A percentile compares a stretch with the other conserved stretches of the same genome.
Conservation (phyloP, 208 protist species). For the Crithidia bombi region DNA sequence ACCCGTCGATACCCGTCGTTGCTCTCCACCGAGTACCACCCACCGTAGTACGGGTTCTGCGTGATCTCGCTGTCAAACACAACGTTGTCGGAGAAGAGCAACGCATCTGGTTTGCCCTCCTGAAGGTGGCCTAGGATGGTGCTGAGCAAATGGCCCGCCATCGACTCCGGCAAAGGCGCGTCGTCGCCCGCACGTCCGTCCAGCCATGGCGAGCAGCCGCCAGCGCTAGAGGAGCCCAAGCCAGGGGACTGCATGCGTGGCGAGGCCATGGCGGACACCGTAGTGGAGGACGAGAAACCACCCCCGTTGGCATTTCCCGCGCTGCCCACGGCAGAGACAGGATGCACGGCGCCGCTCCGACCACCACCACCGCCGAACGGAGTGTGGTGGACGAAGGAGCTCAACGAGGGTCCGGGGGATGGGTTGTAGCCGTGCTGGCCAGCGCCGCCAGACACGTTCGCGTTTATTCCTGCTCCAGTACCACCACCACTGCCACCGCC, state of each 20-base stretch:
- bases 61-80: slow-evolving; percentile 44
- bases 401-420: background rate
- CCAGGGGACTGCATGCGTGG: slow-evolving; percentile 7
- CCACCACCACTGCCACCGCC: slow-evolving; percentile 8
- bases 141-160: background rate
- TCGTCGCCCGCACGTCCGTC: background rate
- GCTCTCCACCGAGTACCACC: slow-evolving; percentile 71
- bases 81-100: slow-evolving; percentile 32
- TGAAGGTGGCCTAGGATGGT: slow-evolving; percentile 24
- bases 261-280: slow-evolving; percentile 18
- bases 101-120: slow-evolving; percentile 26
- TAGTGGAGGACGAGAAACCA: slow-evolving; percentile 8
- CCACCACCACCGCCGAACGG: slow-evolving; percentile 2
- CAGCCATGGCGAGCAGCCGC: background rate
- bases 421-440: slow-evolving; percentile 6
- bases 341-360: background rate
- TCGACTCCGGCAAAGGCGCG: background rate
- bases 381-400: background rate
- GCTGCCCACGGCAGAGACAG: background rate
- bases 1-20: slow-evolving; percentile 59
- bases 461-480: background rate
- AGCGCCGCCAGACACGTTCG: background rate
- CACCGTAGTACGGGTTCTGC: slow-evolving; percentile 60
- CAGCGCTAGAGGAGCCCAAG: background rate
- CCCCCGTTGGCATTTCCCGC: background rate